Evolutionary conservation across 2,329 filamentous ascomycete species (phyloP).

Genomic region (Trichoderma simmonsii): DNA sequence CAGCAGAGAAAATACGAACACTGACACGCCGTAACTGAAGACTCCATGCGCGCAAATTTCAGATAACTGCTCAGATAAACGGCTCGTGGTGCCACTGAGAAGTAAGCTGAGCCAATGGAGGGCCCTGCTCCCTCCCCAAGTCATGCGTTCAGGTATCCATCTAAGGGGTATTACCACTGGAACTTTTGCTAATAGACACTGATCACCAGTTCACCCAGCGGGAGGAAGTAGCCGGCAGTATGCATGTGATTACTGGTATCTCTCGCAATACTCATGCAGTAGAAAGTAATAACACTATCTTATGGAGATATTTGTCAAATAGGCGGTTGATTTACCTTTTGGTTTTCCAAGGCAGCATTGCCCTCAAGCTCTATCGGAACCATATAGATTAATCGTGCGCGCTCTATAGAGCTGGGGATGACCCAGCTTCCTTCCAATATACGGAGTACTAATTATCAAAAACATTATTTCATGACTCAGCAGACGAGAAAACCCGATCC

Average conservation of each 20-base stretch:
- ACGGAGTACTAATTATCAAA: background rate
- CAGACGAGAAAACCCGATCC: background rate
- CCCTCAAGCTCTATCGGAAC: background rate
- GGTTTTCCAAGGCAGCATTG: background rate
- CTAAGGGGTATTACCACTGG: background rate
- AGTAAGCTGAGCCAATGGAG: background rate
- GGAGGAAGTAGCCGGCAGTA: background rate
- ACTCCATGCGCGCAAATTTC: background rate
- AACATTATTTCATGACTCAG: background rate
- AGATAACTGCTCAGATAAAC: background rate
- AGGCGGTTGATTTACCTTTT: background rate
- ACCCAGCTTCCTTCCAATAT: background rate
- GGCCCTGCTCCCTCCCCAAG: background rate
- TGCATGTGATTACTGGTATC: background rate
- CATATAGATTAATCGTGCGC: background rate
- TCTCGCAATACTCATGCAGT: background rate
- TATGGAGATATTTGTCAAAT: background rate
- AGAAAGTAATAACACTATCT: background rate
- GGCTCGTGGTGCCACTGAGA: background rate
- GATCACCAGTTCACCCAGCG: background rate
- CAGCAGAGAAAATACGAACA: background rate
- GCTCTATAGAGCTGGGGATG: background rate
- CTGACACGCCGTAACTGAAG: too few relatives aligned
- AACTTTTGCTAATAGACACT: background rate
- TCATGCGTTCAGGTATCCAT: background rate